Conservation (phyloP, 331 rosid genomes). For the Quercus tomentella region DNA sequence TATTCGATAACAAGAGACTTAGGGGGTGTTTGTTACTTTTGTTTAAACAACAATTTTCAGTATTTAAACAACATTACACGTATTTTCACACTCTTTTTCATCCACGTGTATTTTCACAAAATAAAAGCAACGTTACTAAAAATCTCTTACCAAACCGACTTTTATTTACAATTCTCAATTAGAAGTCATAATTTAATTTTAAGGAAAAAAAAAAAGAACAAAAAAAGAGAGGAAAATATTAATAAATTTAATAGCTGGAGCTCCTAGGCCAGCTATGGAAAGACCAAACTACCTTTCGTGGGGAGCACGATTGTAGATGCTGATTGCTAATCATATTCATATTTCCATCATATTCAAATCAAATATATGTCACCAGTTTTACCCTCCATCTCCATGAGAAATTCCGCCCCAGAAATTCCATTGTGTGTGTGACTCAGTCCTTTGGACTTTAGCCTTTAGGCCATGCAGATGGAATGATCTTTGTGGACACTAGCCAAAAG, state of each 20-base stretch:
- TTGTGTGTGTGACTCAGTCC: background rate
- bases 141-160: too few species aligned
- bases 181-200: background rate
- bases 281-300: background rate
- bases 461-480: background rate
- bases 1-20: too few species aligned
- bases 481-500: background rate
- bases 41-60: too few species aligned
- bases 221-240: too few species aligned
- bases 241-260: background rate
- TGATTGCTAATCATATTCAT: background rate
- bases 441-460: background rate
- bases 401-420: background rate
- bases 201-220: background rate
- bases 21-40: too few species aligned
- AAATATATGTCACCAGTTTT: background rate
- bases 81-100: accelerated
- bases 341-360: background rate
- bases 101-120: accelerated
- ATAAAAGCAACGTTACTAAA: accelerated
- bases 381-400: background rate
- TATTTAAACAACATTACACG: too few species aligned
- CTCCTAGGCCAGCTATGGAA: background rate
- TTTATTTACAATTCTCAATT: too few species aligned
- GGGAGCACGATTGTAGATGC: background rate